A percentile compares a stretch with the other conserved stretches of the same genome.
These are phyloP conservation scores for Hypoxylon sp. DNA, from an alignment of 2,329 filamentous ascomycete genomes.

Conservation along the genomic window DNA sequence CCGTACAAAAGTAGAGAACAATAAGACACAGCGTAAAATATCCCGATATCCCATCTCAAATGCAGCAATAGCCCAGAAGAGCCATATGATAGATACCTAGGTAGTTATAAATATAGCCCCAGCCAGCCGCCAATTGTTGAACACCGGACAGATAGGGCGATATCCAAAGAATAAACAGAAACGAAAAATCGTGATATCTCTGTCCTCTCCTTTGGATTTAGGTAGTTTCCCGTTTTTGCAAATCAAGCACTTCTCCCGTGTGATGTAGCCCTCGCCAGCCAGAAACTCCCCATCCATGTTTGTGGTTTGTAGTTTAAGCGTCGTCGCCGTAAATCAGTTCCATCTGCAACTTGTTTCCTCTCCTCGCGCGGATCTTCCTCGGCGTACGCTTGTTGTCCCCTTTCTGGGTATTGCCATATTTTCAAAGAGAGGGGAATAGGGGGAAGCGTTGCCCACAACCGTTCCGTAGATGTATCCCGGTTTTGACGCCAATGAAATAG, in stretches of 20 bases:
- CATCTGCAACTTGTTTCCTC: background rate
- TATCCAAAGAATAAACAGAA: slow-evolving; percentile 7
- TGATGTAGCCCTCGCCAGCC: slow-evolving; percentile 14
- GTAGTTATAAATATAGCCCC: slow-evolving; percentile 9
- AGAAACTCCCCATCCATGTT: slow-evolving; percentile 37
- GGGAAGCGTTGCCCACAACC: background rate
- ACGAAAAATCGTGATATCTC: slow-evolving; percentile 7
- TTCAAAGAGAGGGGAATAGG: background rate
- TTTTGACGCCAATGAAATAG: slow-evolving; percentile 14
- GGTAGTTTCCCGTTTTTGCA: background rate
- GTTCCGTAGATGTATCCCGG: background rate
- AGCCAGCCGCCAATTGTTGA: slow-evolving; percentile 16
- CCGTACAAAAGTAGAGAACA: slow-evolving; percentile 6
- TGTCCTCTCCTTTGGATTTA: slow-evolving; percentile 13
- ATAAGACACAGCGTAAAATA: slow-evolving; percentile 5
- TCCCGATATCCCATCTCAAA: slow-evolving; percentile 21
- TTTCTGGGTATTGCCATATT: background rate
- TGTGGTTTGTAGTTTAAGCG: slow-evolving; percentile 16
- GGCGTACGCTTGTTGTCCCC: background rate
- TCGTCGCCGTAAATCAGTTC: slow-evolving; percentile 8
- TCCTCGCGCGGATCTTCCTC: background rate
- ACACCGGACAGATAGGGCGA: slow-evolving; percentile 3
- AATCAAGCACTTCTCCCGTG: slow-evolving; percentile 12
- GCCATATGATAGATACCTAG: slow-evolving; percentile 4
- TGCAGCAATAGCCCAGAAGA: slow-evolving; percentile 22